A percentile compares a stretch with the other conserved stretches of the same genome.
phyloP scores from a whole-genome alignment of 768 basidiomycete species.

The Tulasnella sp. region DNA sequence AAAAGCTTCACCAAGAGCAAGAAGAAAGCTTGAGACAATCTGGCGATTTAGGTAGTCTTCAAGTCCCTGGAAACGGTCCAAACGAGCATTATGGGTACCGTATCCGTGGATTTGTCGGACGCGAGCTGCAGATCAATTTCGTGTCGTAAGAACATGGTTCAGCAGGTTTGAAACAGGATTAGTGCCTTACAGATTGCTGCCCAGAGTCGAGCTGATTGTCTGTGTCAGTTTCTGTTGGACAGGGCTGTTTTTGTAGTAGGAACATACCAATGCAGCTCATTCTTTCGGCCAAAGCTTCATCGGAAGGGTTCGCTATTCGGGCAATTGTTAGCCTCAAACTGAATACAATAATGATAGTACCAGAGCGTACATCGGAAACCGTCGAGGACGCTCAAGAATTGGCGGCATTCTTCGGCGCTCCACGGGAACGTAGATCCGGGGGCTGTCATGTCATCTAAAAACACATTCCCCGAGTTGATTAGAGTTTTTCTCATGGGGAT shows the following conservation, averaged over 20 bases:
- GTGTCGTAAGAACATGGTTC: not conserved
- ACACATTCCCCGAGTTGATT: not conserved
- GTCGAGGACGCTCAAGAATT: not conserved
- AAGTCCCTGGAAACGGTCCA: constrained; percentile 21
- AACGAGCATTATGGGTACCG: not conserved
- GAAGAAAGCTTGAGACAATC: not conserved
- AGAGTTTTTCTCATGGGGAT: too few relatives aligned
- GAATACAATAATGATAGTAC: not conserved
- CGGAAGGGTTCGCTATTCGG: not conserved
- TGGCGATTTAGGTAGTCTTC: not conserved
- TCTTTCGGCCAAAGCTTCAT: not conserved
- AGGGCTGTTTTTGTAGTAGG: not conserved
- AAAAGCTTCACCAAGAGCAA: not conserved
- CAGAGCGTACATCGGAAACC: not conserved
- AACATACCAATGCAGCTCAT: not conserved
- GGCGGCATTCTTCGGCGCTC: not conserved
- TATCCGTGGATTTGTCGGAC: constrained; percentile 23
- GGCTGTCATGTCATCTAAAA: constrained; percentile 24
- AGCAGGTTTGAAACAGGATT: not conserved
- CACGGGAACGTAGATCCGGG: constrained; percentile 11
- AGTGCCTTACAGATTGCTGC: not conserved
- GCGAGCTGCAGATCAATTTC: constrained; percentile 1
- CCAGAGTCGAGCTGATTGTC: not conserved
- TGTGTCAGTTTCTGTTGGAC: not conserved
- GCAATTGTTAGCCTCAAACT: not conserved